Evolutionary conservation across 306 rosid species (phyloP).

Genomic region (Trifolium subterraneum): DNA sequence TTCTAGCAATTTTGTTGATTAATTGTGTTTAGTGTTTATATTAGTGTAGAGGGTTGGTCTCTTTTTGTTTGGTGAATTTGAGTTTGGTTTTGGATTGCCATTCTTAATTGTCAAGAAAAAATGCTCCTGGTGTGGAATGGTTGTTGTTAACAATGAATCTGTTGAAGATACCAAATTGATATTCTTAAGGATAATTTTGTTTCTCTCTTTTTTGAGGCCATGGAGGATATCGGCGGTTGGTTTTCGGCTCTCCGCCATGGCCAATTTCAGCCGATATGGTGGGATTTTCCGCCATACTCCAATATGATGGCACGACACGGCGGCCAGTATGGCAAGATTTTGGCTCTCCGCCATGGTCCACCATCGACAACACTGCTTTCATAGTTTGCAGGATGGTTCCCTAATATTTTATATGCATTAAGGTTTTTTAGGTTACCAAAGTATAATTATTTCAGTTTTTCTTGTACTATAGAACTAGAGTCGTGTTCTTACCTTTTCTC

Average conservation of each 20-base stretch:
- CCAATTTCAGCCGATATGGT: too few species aligned
- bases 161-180: slow-evolving; percentile 2
- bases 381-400: neutral
- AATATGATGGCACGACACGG: too few species aligned
- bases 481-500: neutral
- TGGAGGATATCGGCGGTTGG: too few species aligned
- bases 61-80: slow-evolving; percentile 35
- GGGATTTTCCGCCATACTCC: too few species aligned
- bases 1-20: slow-evolving; percentile 10
- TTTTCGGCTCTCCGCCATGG: too few species aligned
- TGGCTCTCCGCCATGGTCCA: too few species aligned
- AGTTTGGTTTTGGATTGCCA: slow-evolving; percentile 1
- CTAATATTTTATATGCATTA: neutral
- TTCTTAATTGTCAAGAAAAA: neutral
- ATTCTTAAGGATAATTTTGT: slow-evolving; percentile 1
- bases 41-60: neutral
- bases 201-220: too few species aligned
- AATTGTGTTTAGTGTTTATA: slow-evolving; percentile 7
- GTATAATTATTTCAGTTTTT: slow-evolving; percentile 9
- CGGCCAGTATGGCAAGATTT: too few species aligned
- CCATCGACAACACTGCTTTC: neutral
- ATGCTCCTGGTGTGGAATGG: neutral
- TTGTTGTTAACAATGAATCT: slow-evolving; percentile 1
- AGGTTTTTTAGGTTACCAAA: neutral
- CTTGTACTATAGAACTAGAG: neutral